Conservation (phyloP, 495 filamentous ascomycete genomes). For the Xylaria intraflava region DNA sequence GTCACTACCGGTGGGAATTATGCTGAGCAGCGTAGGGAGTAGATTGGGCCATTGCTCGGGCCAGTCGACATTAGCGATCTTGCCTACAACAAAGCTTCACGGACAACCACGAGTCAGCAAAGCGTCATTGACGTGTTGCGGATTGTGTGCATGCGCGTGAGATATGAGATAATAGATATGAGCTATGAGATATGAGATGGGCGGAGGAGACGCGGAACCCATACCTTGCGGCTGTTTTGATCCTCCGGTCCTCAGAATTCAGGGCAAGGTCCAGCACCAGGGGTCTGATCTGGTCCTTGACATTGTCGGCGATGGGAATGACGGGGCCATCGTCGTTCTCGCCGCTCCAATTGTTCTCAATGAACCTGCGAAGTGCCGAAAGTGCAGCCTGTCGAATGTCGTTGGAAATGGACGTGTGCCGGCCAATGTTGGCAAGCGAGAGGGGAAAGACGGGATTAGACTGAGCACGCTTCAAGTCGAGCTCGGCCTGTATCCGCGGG, state of each 20-base stretch:
- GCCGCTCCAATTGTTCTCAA: slow-evolving; percentile 67
- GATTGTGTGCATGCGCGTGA: not conserved
- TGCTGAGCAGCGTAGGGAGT: slow-evolving; percentile 68
- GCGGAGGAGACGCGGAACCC: slow-evolving; percentile 3
- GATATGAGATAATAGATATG: not conserved
- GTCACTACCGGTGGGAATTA: slow-evolving; percentile 66
- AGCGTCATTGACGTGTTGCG: not conserved
- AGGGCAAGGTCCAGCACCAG: slow-evolving; percentile 70
- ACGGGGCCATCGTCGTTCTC: slow-evolving; percentile 54
- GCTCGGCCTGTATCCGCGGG: slow-evolving; percentile 72
- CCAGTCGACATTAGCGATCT: slow-evolving; percentile 89
- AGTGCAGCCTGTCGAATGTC: slow-evolving; percentile 78
- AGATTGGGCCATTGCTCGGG: slow-evolving; percentile 88
- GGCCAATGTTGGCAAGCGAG: slow-evolving; percentile 70
- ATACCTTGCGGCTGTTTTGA: slow-evolving; percentile 71
- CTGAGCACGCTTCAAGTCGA: slow-evolving; percentile 61
- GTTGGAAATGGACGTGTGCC: slow-evolving; percentile 59
- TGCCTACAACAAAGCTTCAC: slow-evolving; percentile 76
- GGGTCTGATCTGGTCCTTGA: slow-evolving; percentile 65
- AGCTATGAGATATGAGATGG: not conserved
- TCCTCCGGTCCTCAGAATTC: slow-evolving; percentile 69
- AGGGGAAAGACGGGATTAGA: slow-evolving; percentile 63
- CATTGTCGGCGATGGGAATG: slow-evolving; percentile 57
- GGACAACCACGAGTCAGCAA: not conserved
- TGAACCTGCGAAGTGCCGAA: slow-evolving; percentile 70